Conservation (phyloP, 2,329 filamentous ascomycete genomes). For the Sporothrix brasiliensis region DNA sequence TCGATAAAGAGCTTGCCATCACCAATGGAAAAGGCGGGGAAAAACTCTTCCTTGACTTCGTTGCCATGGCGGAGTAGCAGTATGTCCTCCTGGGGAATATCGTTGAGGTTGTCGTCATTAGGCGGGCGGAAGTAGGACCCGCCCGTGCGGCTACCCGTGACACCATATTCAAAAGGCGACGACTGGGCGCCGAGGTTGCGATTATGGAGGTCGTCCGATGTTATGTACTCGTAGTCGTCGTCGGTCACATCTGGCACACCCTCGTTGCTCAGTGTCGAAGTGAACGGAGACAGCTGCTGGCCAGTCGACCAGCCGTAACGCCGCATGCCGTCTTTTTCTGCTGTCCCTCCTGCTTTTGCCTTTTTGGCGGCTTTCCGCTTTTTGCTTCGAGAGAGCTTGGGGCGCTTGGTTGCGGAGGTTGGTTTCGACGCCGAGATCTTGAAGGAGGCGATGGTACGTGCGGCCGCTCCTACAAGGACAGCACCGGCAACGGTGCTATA, state of each 20-base stretch:
- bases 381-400: constrained; percentile 34
- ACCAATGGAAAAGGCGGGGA: constrained; percentile 74
- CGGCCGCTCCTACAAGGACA: constrained; percentile 52
- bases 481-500: constrained; percentile 56
- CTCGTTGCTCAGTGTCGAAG: constrained; percentile 48
- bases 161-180: constrained; percentile 38
- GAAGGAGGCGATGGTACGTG: constrained; percentile 41
- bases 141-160: constrained; percentile 35
- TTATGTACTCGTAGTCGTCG: constrained; percentile 80
- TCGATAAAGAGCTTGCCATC: constrained; percentile 69
- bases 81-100: constrained; percentile 64
- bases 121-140: constrained; percentile 34
- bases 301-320: constrained; percentile 55
- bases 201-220: constrained; percentile 69
- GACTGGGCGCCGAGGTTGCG: constrained; percentile 42
- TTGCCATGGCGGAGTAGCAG: constrained; percentile 70
- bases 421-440: constrained; percentile 32
- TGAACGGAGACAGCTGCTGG: constrained; percentile 54
- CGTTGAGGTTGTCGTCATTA: constrained; percentile 38
- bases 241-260: constrained; percentile 65
- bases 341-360: constrained; percentile 14
- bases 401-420: background rate
- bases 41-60: constrained; percentile 68
- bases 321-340: constrained; percentile 48
- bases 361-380: constrained; percentile 37